Percentiles rank a stretch among this genome's conserved stretches.
Evolutionary conservation across 179 eudicot genomes (phyloP).

Genomic region (Dionaea muscipula): DNA sequence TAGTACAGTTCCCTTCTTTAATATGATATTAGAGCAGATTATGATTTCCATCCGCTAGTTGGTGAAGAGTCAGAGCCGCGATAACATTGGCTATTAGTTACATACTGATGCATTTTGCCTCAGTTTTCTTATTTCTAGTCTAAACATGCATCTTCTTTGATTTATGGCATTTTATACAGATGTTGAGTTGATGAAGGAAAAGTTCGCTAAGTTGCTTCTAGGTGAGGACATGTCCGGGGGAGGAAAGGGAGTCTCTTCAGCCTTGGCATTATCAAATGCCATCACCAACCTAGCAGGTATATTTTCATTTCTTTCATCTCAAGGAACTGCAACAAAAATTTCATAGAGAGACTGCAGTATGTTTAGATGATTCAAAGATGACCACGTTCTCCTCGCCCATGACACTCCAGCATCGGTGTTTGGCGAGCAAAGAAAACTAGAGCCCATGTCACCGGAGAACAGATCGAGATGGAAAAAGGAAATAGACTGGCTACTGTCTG

Average conservation of each 20-base stretch:
- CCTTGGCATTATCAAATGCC: conserved; percentile 17
- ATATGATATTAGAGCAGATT: too few species aligned
- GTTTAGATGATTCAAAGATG: background rate
- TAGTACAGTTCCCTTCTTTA: too few species aligned
- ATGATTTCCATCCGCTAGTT: too few species aligned
- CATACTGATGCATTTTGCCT: background rate
- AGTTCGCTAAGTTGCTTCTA: conserved; percentile 11
- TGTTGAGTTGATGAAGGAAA: conserved; percentile 12
- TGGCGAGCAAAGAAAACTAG: conserved; percentile 60
- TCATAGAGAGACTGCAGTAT: background rate
- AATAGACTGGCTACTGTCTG: conserved; percentile 65
- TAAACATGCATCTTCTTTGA: background rate
- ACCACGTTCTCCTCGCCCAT: background rate
- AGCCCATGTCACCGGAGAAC: conserved; percentile 62
- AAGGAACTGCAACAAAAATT: too few species aligned
- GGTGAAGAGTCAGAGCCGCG: too few species aligned
- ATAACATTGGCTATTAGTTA: background rate
- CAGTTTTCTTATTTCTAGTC: background rate
- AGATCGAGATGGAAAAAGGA: conserved; percentile 63
- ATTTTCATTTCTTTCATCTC: background rate
- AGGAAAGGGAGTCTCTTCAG: conserved; percentile 13
- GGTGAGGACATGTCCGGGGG: conserved; percentile 20
- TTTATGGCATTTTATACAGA: conserved; percentile 1
- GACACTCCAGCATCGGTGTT: conserved; percentile 51
- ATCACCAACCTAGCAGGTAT: conserved; percentile 14